phyloP scores from a whole-genome alignment of 179 eudicot genomes.

The Silene vulgaris region DNA sequence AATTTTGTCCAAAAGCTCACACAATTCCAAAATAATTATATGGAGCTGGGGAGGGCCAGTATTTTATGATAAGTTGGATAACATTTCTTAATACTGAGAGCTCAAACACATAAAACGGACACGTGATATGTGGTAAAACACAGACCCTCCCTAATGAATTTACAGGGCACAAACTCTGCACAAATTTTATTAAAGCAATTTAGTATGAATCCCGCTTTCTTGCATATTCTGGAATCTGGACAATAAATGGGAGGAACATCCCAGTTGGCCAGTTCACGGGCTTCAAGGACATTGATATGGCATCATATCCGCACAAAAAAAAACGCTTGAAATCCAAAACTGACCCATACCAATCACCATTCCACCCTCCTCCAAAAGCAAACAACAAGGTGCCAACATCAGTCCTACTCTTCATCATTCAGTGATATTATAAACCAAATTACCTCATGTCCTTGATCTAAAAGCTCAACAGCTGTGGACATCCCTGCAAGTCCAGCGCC shows the following conservation, averaged over 20 bases:
- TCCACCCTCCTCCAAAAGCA: neutral
- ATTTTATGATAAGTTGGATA: neutral
- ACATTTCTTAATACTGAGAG: conserved; percentile 1
- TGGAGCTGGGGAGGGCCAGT: neutral
- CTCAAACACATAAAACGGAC: neutral
- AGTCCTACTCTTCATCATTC: neutral
- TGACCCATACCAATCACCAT: neutral
- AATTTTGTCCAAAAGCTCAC: neutral
- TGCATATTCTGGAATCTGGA: neutral
- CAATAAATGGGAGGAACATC: neutral
- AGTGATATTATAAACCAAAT: neutral
- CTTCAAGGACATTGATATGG: neutral
- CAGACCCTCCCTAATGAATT: neutral
- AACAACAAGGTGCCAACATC: neutral
- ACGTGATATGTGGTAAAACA: neutral
- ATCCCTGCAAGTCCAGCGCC: conserved; percentile 99
- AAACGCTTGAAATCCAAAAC: neutral
- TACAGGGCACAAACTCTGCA: neutral
- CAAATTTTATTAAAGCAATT: neutral
- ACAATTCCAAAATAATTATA: neutral
- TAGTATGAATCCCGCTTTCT: neutral
- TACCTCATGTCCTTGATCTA: conserved; percentile 99
- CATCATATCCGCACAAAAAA: neutral
- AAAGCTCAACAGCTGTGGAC: conserved; percentile 98
- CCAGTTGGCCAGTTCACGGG: neutral